Evolutionary conservation across 352 stramenopile genomes (phyloP), one percentile per base, ranked within the genome.

Genomic region (Elongisporangium senticosum): DNA sequence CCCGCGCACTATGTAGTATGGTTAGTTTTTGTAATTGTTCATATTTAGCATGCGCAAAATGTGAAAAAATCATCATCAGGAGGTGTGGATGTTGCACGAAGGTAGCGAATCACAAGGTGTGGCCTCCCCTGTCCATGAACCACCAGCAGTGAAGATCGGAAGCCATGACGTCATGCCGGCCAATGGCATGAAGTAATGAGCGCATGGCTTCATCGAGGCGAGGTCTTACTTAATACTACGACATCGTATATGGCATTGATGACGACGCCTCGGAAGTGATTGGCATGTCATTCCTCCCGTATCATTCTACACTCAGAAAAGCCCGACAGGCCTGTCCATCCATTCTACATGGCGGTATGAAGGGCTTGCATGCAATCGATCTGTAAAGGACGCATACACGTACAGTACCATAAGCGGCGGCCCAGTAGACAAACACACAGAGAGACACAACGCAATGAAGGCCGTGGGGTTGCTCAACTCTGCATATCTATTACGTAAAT

Each of bases 1-100:
- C 37, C 24, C 63, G 43, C 33, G 48, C 24, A 57, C 65, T 13
- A 26, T 53, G 2, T 47, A 61, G 61, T 63, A 26, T 64, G 62
- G 33, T 17, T 43, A 43, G 33, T 43, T 43, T n/a, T 43, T 43
- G 33, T 43, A 43, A 43, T 17, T 43, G 33, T 43, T 43, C 33
- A 43, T 43, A 43, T 43, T 43, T 43, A 43, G 33, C 33, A 17
- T 17, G 33, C 33, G 33, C 33, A 43, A 43, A 43, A 43, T 43
- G 33, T 43, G 33, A 43, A 43, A 43, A 14, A 7, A 43, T 14
- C 28, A 39, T 39, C 7, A 14, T 4, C 11, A 4, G 28, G 4
- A 7, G 7, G 33, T 43, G 33, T 43, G 33, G 33, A 43, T 43
- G 33, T 43, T 17, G 33, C 33, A 43, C 33, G 33, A 43, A 43